Evolutionary conservation across 306 rosid species (phyloP).

Genomic region (Carpinus viminea): DNA sequence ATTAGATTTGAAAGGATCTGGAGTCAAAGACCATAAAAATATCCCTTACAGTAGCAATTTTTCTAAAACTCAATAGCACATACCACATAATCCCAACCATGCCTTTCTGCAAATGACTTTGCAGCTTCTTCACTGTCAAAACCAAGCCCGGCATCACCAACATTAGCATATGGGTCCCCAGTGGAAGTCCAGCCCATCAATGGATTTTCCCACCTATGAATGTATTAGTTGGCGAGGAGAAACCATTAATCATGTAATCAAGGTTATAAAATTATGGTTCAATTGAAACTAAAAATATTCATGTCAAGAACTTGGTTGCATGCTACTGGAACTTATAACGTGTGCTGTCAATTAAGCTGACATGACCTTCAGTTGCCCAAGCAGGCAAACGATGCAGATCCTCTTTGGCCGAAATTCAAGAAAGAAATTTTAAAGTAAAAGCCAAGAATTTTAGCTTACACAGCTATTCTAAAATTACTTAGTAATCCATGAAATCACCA

Average conservation of each 20-base stretch:
- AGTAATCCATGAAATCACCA: not conserved
- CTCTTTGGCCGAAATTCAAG: not conserved
- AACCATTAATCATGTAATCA: conserved; percentile 12
- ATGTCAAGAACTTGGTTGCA: not conserved
- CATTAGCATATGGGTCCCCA: conserved; percentile 91
- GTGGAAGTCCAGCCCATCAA: conserved; percentile 99
- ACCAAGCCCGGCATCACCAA: conserved; percentile 81
- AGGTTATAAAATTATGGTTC: conserved; percentile 1
- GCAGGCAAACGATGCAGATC: not conserved
- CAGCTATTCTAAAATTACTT: not conserved
- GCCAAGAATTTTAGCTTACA: not conserved
- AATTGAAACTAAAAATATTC: conserved; percentile 1
- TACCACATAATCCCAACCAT: conserved; percentile 96
- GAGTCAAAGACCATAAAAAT: not conserved
- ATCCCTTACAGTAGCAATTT: not conserved
- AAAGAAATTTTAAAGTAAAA: not conserved
- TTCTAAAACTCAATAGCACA: conserved; percentile 23
- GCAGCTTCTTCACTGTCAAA: conserved; percentile 92
- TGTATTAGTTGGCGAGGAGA: conserved; percentile 20
- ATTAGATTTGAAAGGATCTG: not conserved
- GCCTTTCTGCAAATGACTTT: conserved; percentile 80
- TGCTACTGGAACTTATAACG: not conserved
- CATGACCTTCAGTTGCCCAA: not conserved
- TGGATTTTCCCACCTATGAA: conserved; percentile 96
- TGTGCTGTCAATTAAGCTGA: not conserved